These are phyloP conservation scores for Kurtzmaniella cleridarum DNA, from an alignment of 805 yeast genomes.

Conservation along the genomic window DNA sequence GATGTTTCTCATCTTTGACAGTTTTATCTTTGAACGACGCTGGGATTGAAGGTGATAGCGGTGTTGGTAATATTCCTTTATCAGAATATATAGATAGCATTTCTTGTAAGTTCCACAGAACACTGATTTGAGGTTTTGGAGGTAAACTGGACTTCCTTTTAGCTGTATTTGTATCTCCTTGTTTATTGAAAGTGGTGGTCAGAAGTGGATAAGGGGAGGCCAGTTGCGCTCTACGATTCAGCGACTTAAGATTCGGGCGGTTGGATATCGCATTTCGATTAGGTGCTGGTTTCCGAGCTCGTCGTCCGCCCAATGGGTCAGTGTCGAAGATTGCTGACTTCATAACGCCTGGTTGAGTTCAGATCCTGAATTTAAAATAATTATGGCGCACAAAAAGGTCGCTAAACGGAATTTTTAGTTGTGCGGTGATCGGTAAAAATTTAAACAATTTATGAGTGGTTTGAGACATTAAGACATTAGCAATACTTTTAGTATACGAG, in stretches of 20 bases:
- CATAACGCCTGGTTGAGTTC: slow-evolving; percentile 11
- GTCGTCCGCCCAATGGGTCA: slow-evolving; percentile 7
- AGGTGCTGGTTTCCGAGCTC: slow-evolving; percentile 1
- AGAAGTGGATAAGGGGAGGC: slow-evolving; percentile 12
- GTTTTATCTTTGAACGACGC: slow-evolving; percentile 1
- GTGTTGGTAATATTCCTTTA: slow-evolving; percentile 29
- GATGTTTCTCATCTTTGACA: slow-evolving; percentile 4
- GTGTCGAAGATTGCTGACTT: slow-evolving; percentile 26
- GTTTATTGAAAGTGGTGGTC: too few relatives aligned
- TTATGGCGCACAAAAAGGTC: too few relatives aligned
- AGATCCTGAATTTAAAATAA: neutral
- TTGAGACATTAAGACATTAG: too few relatives aligned
- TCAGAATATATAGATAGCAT: slow-evolving; percentile 29
- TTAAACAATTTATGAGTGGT: too few relatives aligned
- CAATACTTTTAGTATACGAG: too few relatives aligned
- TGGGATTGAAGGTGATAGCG: slow-evolving; percentile 37
- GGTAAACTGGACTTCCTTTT: too few relatives aligned
- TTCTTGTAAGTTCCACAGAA: slow-evolving; percentile 36
- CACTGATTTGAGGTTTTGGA: neutral
- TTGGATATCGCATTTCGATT: neutral
- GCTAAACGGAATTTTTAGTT: too few relatives aligned
- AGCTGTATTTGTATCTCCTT: too few relatives aligned
- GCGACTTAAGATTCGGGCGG: neutral
- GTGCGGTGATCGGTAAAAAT: too few relatives aligned
- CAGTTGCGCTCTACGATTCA: slow-evolving; percentile 10